A percentile compares a stretch with the other conserved stretches of the same genome.
These are phyloP conservation scores for Xerocomus spinulosus DNA, from an alignment of 768 basidiomycete genomes.

Conservation along the genomic window DNA sequence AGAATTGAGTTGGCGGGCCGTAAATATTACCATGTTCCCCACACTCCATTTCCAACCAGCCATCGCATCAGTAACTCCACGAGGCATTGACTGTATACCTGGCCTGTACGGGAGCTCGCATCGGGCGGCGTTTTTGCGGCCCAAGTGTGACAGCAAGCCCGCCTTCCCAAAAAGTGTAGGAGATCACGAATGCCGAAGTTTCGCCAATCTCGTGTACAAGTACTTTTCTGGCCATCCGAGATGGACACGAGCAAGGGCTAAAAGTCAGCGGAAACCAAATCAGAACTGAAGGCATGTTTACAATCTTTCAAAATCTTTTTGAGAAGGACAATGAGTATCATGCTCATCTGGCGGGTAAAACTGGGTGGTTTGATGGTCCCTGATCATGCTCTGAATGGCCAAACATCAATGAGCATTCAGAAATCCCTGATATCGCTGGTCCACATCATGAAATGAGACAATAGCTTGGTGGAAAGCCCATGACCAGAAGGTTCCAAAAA, in stretches of 20 bases:
- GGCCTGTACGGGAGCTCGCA: slow-evolving; percentile 4
- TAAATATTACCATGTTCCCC: slow-evolving; percentile 9
- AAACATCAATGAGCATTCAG: slow-evolving; percentile 7
- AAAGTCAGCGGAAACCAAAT: slow-evolving; percentile 6
- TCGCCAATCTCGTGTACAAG: neutral
- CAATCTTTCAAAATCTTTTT: no score
- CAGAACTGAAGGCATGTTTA: neutral
- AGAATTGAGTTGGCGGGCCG: slow-evolving; percentile 12
- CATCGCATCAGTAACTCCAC: slow-evolving; percentile 21
- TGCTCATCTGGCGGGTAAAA: neutral
- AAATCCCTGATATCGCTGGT: neutral
- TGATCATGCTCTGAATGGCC: slow-evolving; percentile 2
- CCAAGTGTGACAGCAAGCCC: neutral
- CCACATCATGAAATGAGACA: slow-evolving; percentile 1
- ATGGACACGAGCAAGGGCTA: neutral
- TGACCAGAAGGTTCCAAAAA: neutral
- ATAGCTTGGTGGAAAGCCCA: neutral
- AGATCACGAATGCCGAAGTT: neutral
- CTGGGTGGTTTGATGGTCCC: neutral
- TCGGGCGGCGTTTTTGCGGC: slow-evolving; percentile 4
- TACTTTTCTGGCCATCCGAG: neutral
- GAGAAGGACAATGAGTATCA: neutral
- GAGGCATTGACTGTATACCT: slow-evolving; percentile 18
- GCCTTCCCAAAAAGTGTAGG: neutral
- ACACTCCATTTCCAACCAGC: slow-evolving; percentile 16